These are phyloP conservation scores for Penstemon newberryi DNA, from an alignment of 257 asterid genomes.

Conservation along the genomic window DNA sequence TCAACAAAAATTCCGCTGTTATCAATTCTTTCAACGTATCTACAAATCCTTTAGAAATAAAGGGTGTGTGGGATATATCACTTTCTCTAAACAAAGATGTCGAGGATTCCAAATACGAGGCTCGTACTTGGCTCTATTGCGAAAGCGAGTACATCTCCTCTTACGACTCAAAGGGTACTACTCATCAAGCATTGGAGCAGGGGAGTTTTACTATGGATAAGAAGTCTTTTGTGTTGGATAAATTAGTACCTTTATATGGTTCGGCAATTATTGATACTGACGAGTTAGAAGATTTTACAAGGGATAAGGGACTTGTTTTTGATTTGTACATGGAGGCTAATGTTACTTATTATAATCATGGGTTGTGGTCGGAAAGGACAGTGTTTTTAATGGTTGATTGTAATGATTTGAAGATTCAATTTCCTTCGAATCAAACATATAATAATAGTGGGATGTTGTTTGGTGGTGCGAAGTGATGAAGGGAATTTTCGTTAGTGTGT, in stretches of 20 bases:
- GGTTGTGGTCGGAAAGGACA: background rate
- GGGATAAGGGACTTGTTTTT: background rate
- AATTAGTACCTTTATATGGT: no score
- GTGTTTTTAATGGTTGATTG: slow-evolving; percentile 13
- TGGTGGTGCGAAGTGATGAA: background rate
- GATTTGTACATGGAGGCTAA: slow-evolving; percentile 13
- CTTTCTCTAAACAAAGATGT: no score
- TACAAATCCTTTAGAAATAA: no score
- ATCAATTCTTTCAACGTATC: no score
- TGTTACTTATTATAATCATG: background rate
- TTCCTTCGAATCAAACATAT: background rate
- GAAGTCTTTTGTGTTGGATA: no score
- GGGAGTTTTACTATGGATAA: no score
- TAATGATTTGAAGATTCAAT: slow-evolving; percentile 7
- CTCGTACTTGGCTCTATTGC: slow-evolving; percentile 6
- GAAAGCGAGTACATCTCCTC: background rate
- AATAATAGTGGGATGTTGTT: background rate
- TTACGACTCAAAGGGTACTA: no score
- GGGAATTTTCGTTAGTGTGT: no score
- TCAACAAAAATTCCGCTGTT: no score
- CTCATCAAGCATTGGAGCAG: no score
- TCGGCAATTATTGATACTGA: no score
- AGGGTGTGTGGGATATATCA: no score
- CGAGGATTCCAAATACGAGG: background rate
- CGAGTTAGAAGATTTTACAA: background rate